phyloP scores from a whole-genome alignment of 2,329 filamentous ascomycete genomes.

The Neurospora sp. region DNA sequence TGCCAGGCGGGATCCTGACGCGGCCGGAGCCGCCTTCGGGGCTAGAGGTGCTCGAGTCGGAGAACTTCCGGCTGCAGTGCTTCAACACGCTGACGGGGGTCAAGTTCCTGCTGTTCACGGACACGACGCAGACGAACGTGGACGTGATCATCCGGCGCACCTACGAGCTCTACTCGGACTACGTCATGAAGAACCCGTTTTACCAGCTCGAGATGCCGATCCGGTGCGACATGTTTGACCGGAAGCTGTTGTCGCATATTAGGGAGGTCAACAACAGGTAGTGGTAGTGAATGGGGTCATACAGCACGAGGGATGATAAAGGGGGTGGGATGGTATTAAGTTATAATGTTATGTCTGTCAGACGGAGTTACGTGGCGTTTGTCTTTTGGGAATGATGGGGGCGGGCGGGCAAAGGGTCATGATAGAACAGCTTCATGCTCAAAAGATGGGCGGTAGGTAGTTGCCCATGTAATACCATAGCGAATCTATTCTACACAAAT shows the following conservation, averaged over 20 bases:
- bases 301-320: slow-evolving; percentile 9
- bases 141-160: slow-evolving; percentile 75
- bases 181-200: slow-evolving; percentile 99
- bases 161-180: slow-evolving; percentile 93
- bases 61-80: slow-evolving; percentile 91
- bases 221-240: slow-evolving; percentile 88
- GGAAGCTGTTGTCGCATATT: slow-evolving; percentile 72
- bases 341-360: not conserved
- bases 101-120: slow-evolving; percentile 94
- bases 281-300: slow-evolving; percentile 10
- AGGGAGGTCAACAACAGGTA: slow-evolving; percentile 57
- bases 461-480: slow-evolving; percentile 1
- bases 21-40: slow-evolving; percentile 62
- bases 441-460: not conserved
- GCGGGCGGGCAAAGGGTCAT: not conserved
- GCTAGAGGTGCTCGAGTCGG: slow-evolving; percentile 85
- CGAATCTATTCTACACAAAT: slow-evolving; percentile 8
- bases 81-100: slow-evolving; percentile 90
- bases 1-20: slow-evolving; percentile 24
- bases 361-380: slow-evolving; percentile 10
- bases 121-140: slow-evolving; percentile 75
- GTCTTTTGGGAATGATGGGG: not conserved
- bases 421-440: slow-evolving; percentile 3
- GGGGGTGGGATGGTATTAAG: not conserved
- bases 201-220: slow-evolving; percentile 98